Evolutionary conservation across 495 filamentous ascomycete genomes (phyloP), one percentile per base, ranked within the genome.

Genomic region (Chaetomium cochliodes): DNA sequence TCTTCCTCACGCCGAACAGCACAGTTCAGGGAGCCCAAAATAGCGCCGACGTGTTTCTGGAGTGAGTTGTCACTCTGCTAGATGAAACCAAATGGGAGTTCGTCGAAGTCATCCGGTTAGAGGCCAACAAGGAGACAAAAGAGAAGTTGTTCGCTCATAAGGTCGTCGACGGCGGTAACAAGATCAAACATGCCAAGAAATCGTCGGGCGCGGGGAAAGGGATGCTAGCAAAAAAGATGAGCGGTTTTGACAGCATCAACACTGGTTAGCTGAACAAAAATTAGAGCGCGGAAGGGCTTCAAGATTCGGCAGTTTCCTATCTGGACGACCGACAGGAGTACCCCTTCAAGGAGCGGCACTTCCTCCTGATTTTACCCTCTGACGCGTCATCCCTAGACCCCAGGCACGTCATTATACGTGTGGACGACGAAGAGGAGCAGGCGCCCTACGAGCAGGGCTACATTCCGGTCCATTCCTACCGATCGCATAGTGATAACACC

Each of bases 381-480:
- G 33, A 37, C 33, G 33, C 33, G 33, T 37, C 33, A 37, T 37
- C 33, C 33, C 33, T 37, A 37, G 33, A 37, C 8, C 33, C 33
- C 33, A 37, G 33, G 33, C 33, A 37, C 33, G 33, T 8, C 33
- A 37, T 37, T 8, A 37, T 37, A 8, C 33, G 33, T 33, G 30
- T 33, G 85, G 88, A 90, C 28, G 87, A 90, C 39, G 88, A 89
- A 15, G 65, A 68, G 5, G 61, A 88, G 13, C 87, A 91, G 42
- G 88, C 90, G 61, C 86, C 87, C 67, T 90, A 91, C 20, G 90
- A 91, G 12, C 89, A 92, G 70, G 91, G 87, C 5, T 93, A 91
- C 71, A 86, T 86, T 23, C 92, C 90, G 1, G 87, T 88, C 3
- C 86, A 90, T 53, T 92, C 90, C 7, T 85, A 86, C 67, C 83